Percentiles rank a stretch among this genome's conserved stretches.
Conservation (phyloP, 768 basidiomycete species). For the Exsudoporus frostii region DNA sequence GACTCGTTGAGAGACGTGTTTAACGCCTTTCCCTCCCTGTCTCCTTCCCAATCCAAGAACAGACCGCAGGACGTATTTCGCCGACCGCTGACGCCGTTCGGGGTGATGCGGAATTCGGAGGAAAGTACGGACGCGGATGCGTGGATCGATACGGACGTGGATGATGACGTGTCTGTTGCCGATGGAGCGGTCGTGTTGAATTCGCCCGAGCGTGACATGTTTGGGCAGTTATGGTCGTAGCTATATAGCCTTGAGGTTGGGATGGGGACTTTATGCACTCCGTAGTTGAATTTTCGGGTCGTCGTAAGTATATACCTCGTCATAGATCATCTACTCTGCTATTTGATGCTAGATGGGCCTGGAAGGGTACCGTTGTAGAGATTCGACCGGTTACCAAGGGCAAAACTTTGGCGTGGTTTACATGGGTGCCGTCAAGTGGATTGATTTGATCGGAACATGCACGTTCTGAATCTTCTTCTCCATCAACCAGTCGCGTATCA, state of each 20-base stretch:
- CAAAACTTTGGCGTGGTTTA: too few species aligned
- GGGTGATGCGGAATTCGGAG: not conserved
- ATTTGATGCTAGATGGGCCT: not conserved
- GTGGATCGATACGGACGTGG: conserved; percentile 42
- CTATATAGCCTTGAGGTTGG: not conserved
- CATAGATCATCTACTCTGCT: not conserved
- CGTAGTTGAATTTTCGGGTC: not conserved
- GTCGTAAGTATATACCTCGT: not conserved
- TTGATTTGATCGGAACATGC: too few species aligned
- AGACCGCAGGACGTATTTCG: not conserved
- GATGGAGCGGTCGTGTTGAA: conserved; percentile 12
- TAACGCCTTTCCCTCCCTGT: not conserved
- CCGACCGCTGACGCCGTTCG: conserved; percentile 10
- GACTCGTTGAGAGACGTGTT: conserved; percentile 18
- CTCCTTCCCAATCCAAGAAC: not conserved
- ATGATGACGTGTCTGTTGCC: conserved; percentile 22
- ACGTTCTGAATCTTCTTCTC: too few species aligned
- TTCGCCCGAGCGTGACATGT: conserved; percentile 8
- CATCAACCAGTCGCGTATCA: too few species aligned
- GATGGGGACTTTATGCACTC: not conserved
- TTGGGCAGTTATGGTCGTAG: conserved; percentile 3
- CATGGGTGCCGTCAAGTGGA: too few species aligned
- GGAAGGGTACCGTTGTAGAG: not conserved
- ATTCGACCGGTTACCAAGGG: not conserved
- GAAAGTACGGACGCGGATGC: conserved; percentile 24